A percentile compares a stretch with the other conserved stretches of the same genome.
These are phyloP conservation scores for Onygenales sp. DNA, from an alignment of 2,329 filamentous ascomycete genomes.

Conservation along the genomic window DNA sequence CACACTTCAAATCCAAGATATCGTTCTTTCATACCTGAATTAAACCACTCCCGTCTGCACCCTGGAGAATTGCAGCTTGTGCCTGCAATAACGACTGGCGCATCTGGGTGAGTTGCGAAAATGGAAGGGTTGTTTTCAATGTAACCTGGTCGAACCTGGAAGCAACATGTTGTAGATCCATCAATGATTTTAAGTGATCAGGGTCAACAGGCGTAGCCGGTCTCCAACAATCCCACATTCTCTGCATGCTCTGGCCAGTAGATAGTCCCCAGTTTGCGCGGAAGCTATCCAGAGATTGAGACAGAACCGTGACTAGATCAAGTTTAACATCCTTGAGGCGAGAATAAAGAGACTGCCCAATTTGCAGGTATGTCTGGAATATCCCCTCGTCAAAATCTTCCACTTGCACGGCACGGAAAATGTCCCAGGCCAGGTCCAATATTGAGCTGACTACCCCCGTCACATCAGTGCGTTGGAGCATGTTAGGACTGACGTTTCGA, in stretches of 20 bases:
- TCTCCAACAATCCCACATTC: slow-evolving; percentile 63
- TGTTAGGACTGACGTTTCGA: slow-evolving; percentile 19
- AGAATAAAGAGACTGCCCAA: slow-evolving; percentile 25
- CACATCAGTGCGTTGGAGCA: slow-evolving; percentile 14
- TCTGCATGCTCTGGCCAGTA: slow-evolving; percentile 71
- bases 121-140: slow-evolving; percentile 25
- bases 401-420: slow-evolving; percentile 34
- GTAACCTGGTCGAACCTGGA: slow-evolving; percentile 28
- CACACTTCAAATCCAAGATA: not conserved
- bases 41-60: slow-evolving; percentile 26
- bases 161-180: slow-evolving; percentile 28
- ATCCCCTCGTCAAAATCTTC: slow-evolving; percentile 41
- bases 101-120: slow-evolving; percentile 27
- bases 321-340: slow-evolving; percentile 22
- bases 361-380: slow-evolving; percentile 45
- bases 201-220: slow-evolving; percentile 43
- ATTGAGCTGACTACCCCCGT: slow-evolving; percentile 22
- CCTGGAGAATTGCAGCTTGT: slow-evolving; percentile 26
- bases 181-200: slow-evolving; percentile 23
- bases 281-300: slow-evolving; percentile 45
- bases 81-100: slow-evolving; percentile 30
- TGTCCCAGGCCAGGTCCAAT: slow-evolving; percentile 39
- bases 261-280: slow-evolving; percentile 60
- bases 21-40: slow-evolving; percentile 18
- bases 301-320: slow-evolving; percentile 21